Evolutionary conservation across 83 land plant genomes (phyloP).

Genomic region (Larix sibirica): DNA sequence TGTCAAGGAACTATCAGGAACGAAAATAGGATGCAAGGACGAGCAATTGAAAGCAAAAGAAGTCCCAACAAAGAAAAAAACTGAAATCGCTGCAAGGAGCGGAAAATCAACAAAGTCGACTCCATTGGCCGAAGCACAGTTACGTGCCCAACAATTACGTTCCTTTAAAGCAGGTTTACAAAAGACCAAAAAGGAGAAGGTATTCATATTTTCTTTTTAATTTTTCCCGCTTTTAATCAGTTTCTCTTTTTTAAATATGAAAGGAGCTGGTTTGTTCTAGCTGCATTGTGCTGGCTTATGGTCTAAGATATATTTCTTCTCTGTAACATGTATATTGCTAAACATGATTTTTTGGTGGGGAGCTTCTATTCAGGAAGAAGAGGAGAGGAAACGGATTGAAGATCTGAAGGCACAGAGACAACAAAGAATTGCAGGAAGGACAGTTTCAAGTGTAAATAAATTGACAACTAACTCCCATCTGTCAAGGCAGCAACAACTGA

Average conservation of each 20-base stretch:
- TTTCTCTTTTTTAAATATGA: background rate
- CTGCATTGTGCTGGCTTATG: background rate
- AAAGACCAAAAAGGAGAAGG: slow-evolving; percentile 15
- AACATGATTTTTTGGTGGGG: background rate
- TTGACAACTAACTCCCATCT: background rate
- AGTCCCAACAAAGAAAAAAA: background rate
- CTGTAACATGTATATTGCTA: background rate
- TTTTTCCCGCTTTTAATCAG: background rate
- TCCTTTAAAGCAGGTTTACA: slow-evolving; percentile 27
- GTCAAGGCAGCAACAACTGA: slow-evolving; percentile 3
- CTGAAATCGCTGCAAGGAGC: background rate
- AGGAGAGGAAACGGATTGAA: slow-evolving; percentile 14
- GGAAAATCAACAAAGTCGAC: slow-evolving; percentile 17
- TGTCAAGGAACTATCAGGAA: slow-evolving; percentile 8
- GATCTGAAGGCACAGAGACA: slow-evolving; percentile 2
- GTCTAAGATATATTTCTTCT: background rate
- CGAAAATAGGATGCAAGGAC: background rate
- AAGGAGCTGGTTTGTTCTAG: background rate
- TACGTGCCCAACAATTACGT: slow-evolving; percentile 84
- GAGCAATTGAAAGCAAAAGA: background rate
- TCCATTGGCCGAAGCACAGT: slow-evolving; percentile 76
- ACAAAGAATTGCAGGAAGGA: slow-evolving; percentile 1
- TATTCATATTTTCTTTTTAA: slow-evolving; percentile 7
- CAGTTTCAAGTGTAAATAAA: slow-evolving; percentile 3
- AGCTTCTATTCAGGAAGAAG: slow-evolving; percentile 12